Base-by-base conservation (phyloP, 495 filamentous ascomycete species). In the Xylaria cubensis region DNA sequence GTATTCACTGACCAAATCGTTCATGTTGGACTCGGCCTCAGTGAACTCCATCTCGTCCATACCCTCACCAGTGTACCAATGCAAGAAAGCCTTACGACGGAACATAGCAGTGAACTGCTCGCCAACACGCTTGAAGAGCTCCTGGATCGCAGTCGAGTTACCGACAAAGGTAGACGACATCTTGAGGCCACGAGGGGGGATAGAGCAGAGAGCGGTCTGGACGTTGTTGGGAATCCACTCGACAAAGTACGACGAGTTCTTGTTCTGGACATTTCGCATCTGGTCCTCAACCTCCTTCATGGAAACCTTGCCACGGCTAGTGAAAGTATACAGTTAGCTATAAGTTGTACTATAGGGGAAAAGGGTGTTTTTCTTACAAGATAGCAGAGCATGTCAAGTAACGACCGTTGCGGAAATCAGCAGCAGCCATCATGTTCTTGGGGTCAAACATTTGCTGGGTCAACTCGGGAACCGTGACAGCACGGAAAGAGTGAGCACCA, bases 11-110 rank as follows among this genome's bases (percentile, higher is more conserved):
- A 99, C 96, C 84, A 99, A 87, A 85, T 99, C 96, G 88, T 98
- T 99, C 96, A 99, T 99, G 89, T 99, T 99, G 88, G 92, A 95
- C 92, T 99, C 96, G 78, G 96, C 96, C 90, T 98, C 97, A 82
- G 96, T 98, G 87, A 99, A 99, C 88, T 99, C 96, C 96, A 98
- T 98, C 92, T 99, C 96, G 87, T 99, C 96, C 96, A 99, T 99
- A 88, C 96, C 96, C 91, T 99, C 96, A 82, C 95, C 94, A 90
- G 96, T 99, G 86, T 99, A 99, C 96, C 96, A 99, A 91, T 98
- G 96, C 92, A 99, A 93, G 95, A 99, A 99, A 91, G 96, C 96
- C 92, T 98, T 99, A 84, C 96, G 94, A 86, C 96, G 89, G 92
- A 98, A 99, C 96, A 99, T 99, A 80, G 97, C 97, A 86, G 92